Evolutionary conservation across 306 rosid genomes (phyloP), one percentile per base, ranked within the genome.

Genomic region (Gastrolobium villosum): DNA sequence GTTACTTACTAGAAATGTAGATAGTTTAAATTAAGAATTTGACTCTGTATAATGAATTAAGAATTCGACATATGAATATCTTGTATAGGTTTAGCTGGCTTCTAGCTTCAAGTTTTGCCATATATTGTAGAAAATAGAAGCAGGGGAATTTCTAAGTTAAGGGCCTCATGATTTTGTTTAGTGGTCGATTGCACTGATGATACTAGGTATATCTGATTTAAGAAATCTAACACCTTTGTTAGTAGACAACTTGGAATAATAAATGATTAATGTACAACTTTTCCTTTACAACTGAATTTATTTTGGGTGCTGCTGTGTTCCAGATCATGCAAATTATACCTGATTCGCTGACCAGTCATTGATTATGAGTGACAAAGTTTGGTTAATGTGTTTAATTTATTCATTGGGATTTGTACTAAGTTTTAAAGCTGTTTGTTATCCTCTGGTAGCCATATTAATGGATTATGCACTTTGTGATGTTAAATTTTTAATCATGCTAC

Each of bases 141-240:
- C 54, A 56, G 72, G 39, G 52, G 15, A n/a, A n/a, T 40, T 49
- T 72, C 28, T 39, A 49, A 3, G 37, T 62, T 40, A 20, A 46
- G 50, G 14, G 7, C 37, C 15, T 57, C 28, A 5, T 10, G 4
- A 26, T 54, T 40, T 56, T 5, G 20, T 10, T 41, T 59, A 15
- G 72, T 71, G 86, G 80, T 76, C 84, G 84, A 72, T 1, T 13
- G 14, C 82, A 70, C 2, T 11, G 6, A 67, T 26, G 44, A 37
- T 14, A 35, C 36, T 0, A 31, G 50, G 63, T 2, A n/a, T n/a
- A 34, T 44, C 65, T 72, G 34, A 81, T 71, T 72, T 60, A 41
- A 77, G 40, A 50, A 77, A 63, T 50, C 46, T 14, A 64, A 48
- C 64, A 15, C 20, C 39, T 70, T 32, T 40, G 32, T 54, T n/a